These are phyloP conservation scores for Heliamphora pulchella DNA, from an alignment of 179 eudicot genomes.

Conservation along the genomic window DNA sequence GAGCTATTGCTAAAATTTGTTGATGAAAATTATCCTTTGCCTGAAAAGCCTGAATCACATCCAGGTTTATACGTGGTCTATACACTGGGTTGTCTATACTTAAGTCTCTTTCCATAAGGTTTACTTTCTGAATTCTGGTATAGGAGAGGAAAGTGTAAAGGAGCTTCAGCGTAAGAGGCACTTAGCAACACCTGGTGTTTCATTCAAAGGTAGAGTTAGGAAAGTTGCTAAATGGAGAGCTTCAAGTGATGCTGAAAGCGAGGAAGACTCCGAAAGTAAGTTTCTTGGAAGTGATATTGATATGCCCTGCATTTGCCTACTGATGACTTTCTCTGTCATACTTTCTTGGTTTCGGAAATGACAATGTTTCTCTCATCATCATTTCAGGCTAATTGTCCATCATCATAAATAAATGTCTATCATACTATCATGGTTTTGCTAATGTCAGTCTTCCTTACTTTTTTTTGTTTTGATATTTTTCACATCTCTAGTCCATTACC, in stretches of 20 bases:
- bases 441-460: background rate
- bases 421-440: background rate
- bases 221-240: constrained; percentile 81
- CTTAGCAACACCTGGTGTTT: constrained; percentile 62
- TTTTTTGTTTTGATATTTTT: background rate
- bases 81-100: constrained; percentile 10
- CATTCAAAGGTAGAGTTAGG: constrained; percentile 83
- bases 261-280: constrained; percentile 70
- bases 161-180: constrained; percentile 79
- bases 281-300: constrained; percentile 10
- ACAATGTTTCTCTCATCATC: background rate
- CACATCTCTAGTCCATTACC: background rate
- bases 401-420: background rate
- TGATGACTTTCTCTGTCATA: constrained; percentile 3
- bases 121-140: constrained; percentile 13
- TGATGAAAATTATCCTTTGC: constrained; percentile 94
- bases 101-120: background rate
- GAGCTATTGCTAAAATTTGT: constrained; percentile 96
- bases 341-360: background rate
- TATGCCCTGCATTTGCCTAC: constrained; percentile 1
- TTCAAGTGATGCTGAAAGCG: constrained; percentile 74
- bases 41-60: constrained; percentile 80
- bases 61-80: constrained; percentile 45
- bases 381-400: background rate
- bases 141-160: constrained; percentile 68